Base-by-base conservation (phyloP, 208 protist genomes). In the Wallacemonas sp. region DNA sequence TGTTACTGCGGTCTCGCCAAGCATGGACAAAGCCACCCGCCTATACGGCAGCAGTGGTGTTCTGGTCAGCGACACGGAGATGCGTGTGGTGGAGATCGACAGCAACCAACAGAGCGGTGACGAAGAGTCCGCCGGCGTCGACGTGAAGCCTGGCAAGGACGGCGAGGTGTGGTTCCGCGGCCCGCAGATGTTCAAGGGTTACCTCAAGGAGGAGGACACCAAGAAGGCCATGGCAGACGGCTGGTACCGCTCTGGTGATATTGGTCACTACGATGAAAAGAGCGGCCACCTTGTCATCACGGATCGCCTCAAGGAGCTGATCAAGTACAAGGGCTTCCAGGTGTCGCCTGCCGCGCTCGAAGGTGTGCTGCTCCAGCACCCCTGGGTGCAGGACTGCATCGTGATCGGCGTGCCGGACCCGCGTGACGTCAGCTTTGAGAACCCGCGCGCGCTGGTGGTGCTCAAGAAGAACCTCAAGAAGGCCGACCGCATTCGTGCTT, bases 281-380 rank as follows among this genome's bases (percentile, higher is more conserved):
- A 76, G 46, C 12, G 66, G 72, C 30, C 19, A 81, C 21, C 34
- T 84, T 2, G 62, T 70, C 56, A 86, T 94, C 60, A 70, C 72
- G 11, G 90, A 93, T 63, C 76, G 92, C 54, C 62, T 90, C 27
- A 97, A 97, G 65, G 91, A 96, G 62, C 76, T 97, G 23, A 97
- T 97, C 65, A 97, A 97, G 72, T 86, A 79, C 73, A 97, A 97
- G 62, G 92, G 92, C 36, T 92, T 91, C 54, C 92, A 97, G 76
- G 90, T 97, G 14, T 74, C 92, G 14, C 90, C 92, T 0, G 87
- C 90, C 1, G 79, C 88, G 38, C 57, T 97, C 0, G 92, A 97
- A 67, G 87, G 60, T 14, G 19, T 83, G 21, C 56, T 94, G 17
- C 46, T 88, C 21, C 49, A 65, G 23, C 82, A 95, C 57, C 78